Percentiles rank a stretch among this genome's conserved stretches.
Conservation (phyloP, 345 rosid species). For the Eutrema heterophyllum region DNA sequence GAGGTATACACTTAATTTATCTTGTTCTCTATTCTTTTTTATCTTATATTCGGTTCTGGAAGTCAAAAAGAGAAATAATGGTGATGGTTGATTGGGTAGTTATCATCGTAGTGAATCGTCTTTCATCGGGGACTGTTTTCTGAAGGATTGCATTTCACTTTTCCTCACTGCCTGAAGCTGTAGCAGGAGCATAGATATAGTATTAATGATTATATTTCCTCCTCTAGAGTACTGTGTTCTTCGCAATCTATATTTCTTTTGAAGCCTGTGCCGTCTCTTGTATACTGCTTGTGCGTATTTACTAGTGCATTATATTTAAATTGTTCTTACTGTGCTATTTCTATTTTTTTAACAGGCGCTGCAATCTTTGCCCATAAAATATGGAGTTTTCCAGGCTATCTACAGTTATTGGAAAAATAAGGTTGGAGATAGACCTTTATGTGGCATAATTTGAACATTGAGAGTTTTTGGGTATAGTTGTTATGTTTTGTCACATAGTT, state of each 20-base stretch:
- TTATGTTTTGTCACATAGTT: neutral
- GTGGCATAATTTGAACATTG: neutral
- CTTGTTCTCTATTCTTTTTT: neutral
- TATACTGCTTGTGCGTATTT: neutral
- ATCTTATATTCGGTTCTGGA: neutral
- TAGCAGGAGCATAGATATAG: neutral
- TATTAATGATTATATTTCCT: neutral
- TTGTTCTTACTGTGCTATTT: neutral
- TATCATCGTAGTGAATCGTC: neutral
- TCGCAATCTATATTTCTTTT: neutral
- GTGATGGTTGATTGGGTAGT: neutral
- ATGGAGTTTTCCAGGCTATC: conserved; percentile 65
- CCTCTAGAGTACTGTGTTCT: neutral
- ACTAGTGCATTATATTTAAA: neutral
- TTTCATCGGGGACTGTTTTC: neutral
- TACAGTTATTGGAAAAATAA: conserved; percentile 85
- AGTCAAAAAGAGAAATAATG: neutral
- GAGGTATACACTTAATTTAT: conserved; percentile 50
- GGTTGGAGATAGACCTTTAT: conserved; percentile 38
- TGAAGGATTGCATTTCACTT: neutral
- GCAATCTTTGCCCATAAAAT: conserved; percentile 54
- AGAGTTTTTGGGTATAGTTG: neutral
- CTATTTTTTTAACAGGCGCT: conserved; percentile 48
- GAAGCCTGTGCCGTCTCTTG: neutral
- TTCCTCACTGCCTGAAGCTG: neutral